Evolutionary conservation across 495 filamentous ascomycete species (phyloP), one percentile per base, ranked within the genome.

Genomic region (Astrocystis sublimbata): DNA sequence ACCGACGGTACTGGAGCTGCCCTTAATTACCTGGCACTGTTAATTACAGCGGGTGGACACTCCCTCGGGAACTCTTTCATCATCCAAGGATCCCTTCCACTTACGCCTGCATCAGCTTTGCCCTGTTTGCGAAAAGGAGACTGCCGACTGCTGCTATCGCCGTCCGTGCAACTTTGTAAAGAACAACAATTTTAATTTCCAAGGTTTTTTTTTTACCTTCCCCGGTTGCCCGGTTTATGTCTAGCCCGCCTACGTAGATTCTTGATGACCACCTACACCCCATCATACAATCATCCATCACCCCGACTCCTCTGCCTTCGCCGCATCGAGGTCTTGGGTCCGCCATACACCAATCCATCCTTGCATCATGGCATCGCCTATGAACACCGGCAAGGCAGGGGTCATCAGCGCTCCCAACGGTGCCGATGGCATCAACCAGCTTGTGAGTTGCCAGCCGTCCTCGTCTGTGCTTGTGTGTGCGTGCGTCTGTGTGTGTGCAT

Each of bases 371-470:
- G 67, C 73, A 62, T 69, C 67, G 49, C 43, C 58, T 57, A 21
- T 58, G n/a, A 72, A 64, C 36, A 78, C 76, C 57, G 79, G 79
- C 71, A 80, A 77, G 75, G 78, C 77, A 67, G 79, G 79, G 65
- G 69, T 80, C 49, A 76, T 82, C 60, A 73, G 72, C 64, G 76
- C 79, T 60, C 67, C 76, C 38, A 71, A 76, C 21, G 76, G 74
- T 69, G 76, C 70, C 30, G 61, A 55, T 26, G 53, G 62, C 60
- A 71, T 79, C 66, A 75, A 80, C 58, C 75, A 77, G 40, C 70
- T 82, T 67, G 79, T 82, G 75, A 76, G 79, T 71, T 57, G 40
- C 21, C 53, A 43, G 41, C 49, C 54, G 36, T 53, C 56, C 12
- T 36, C 33, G 54, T 46, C 43, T 61, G 51, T 56, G 33, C 41